Conservation (phyloP, 1,139 yeast species). For the Yamadazyma jaroonii region DNA sequence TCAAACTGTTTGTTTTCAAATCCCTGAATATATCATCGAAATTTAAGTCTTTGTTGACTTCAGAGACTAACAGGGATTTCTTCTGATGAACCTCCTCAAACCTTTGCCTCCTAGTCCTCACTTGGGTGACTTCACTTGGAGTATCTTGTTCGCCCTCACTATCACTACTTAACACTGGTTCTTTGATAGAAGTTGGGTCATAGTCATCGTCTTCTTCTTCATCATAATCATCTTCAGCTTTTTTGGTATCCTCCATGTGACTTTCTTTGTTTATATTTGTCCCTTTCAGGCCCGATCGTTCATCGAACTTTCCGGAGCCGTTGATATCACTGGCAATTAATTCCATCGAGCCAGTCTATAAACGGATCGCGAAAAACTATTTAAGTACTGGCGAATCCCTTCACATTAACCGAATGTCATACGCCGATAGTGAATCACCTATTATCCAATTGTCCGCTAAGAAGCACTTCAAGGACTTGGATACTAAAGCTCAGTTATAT, state of each 20-base stretch:
- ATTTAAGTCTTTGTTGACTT: conserved; percentile 25
- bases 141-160: conserved; percentile 25
- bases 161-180: conserved; percentile 20
- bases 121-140: conserved; percentile 31
- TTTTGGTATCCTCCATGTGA: too few relatives aligned
- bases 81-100: conserved; percentile 15
- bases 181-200: conserved; percentile 42
- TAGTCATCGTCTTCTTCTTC: conserved; percentile 70
- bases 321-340: neutral
- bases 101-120: conserved; percentile 38
- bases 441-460: conserved; percentile 41
- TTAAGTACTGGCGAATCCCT: neutral
- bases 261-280: neutral
- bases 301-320: too few relatives aligned
- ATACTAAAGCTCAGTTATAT: conserved; percentile 47
- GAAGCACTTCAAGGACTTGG: conserved; percentile 42
- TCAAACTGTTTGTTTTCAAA: conserved; percentile 18
- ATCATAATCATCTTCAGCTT: conserved; percentile 23
- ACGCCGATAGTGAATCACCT: conserved; percentile 46
- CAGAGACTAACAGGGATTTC: conserved; percentile 28
- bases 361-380: conserved; percentile 1
- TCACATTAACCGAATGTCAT: conserved; percentile 8
- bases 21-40: conserved; percentile 35
- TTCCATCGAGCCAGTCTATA: neutral
- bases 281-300: too few relatives aligned